These are phyloP conservation scores for Aspergillus latus DNA, from an alignment of 2,329 filamentous ascomycete genomes.

Conservation along the genomic window DNA sequence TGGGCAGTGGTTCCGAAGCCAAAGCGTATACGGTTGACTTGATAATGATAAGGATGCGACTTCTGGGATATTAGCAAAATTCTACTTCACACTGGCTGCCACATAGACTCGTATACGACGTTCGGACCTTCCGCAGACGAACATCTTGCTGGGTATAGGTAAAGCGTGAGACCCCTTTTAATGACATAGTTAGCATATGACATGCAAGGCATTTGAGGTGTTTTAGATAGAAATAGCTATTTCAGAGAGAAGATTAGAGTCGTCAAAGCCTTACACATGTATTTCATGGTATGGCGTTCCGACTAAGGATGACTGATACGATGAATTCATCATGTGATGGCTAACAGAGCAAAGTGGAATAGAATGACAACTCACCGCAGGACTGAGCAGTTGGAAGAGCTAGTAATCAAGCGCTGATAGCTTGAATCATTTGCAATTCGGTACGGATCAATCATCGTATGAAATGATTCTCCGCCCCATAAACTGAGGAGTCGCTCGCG, in stretches of 20 bases:
- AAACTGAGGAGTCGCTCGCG: conserved; percentile 13
- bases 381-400: neutral
- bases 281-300: conserved; percentile 55
- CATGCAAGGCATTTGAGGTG: neutral
- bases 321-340: conserved; percentile 72
- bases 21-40: conserved; percentile 11
- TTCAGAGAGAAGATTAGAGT: conserved; percentile 51
- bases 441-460: conserved; percentile 35
- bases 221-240: neutral
- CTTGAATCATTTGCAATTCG: neutral
- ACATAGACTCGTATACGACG: neutral
- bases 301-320: conserved; percentile 97
- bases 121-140: neutral
- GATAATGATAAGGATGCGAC: neutral
- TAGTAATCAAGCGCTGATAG: neutral
- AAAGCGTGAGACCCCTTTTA: neutral
- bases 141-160: neutral
- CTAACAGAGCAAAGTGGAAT: neutral
- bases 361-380: conserved; percentile 12
- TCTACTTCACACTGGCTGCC: neutral
- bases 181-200: neutral
- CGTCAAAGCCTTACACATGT: conserved; percentile 44
- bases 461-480: conserved; percentile 37
- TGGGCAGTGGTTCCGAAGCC: conserved; percentile 24
- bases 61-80: neutral